Conservation (phyloP, 2,329 filamentous ascomycete genomes). For the Ophiostoma angusticollis region DNA sequence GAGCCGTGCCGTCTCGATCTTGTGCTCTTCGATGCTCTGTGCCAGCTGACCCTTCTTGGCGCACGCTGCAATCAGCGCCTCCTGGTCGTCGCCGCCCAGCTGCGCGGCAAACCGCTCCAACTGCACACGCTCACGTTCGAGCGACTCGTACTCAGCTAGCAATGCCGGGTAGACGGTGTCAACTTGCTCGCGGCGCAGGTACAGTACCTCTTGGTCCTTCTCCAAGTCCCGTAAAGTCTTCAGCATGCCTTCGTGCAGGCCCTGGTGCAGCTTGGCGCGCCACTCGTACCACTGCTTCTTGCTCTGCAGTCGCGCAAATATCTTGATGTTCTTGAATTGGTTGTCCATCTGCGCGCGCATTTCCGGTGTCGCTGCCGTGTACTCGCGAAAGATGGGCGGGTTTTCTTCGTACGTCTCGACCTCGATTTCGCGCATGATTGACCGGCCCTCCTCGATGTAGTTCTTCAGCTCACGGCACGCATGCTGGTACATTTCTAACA, state of each 20-base stretch:
- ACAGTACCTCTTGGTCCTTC: conserved; percentile 53
- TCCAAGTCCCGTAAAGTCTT: conserved; percentile 67
- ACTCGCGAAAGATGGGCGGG: conserved; percentile 82
- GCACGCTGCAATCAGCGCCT: conserved; percentile 64
- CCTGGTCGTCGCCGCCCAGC: conserved; percentile 66
- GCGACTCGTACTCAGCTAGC: conserved; percentile 42
- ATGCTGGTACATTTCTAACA: conserved; percentile 89
- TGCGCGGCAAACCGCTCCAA: conserved; percentile 57
- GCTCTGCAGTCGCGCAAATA: conserved; percentile 75
- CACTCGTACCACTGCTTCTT: conserved; percentile 98
- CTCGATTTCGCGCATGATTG: conserved; percentile 84
- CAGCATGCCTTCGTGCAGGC: conserved; percentile 67
- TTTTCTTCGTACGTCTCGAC: conserved; percentile 80
- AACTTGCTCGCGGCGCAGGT: conserved; percentile 56
- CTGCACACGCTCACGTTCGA: conserved; percentile 52
- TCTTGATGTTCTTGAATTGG: conserved; percentile 95
- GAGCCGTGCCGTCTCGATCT: conserved; percentile 51
- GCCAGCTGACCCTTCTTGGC: conserved; percentile 52
- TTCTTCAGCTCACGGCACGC: conserved; percentile 92
- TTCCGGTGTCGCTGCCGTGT: conserved; percentile 71
- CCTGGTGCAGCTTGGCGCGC: conserved; percentile 76
- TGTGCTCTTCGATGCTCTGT: conserved; percentile 57
- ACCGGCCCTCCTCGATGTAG: conserved; percentile 86
- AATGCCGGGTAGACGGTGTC: conserved; percentile 54
- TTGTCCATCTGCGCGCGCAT: conserved; percentile 84